These are phyloP conservation scores for Rosa multiflora DNA, from an alignment of 306 rosid genomes.

Conservation along the genomic window DNA sequence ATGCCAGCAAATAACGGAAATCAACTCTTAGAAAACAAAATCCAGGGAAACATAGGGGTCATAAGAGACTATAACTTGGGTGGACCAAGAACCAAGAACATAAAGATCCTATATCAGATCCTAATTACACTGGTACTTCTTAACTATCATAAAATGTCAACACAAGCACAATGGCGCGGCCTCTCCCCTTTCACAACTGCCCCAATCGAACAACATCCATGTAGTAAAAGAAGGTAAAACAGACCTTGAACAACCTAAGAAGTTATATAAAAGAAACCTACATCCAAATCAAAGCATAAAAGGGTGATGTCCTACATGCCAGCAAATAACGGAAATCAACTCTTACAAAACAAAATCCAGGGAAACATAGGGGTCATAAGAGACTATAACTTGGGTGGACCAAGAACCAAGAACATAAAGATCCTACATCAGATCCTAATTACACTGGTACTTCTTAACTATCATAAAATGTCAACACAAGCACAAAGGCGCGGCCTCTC, in stretches of 20 bases:
- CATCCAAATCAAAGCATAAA: neutral
- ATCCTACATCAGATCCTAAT: neutral
- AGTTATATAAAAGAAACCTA: neutral
- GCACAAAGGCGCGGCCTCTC: neutral
- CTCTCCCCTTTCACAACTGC: neutral
- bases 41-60: neutral
- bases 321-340: neutral
- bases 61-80: neutral
- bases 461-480: neutral
- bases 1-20: neutral
- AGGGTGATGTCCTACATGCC: neutral
- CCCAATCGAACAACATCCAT: neutral
- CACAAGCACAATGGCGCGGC: neutral
- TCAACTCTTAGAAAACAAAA: neutral
- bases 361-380: neutral
- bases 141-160: neutral
- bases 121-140: neutral
- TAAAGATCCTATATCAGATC: neutral
- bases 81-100: neutral
- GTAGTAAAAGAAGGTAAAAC: neutral
- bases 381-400: neutral
- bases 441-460: neutral
- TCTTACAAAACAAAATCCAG: neutral
- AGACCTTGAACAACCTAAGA: neutral
- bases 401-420: neutral